These are phyloP conservation scores for Daldinia childiae DNA, from an alignment of 495 filamentous ascomycete species.

Conservation along the genomic window DNA sequence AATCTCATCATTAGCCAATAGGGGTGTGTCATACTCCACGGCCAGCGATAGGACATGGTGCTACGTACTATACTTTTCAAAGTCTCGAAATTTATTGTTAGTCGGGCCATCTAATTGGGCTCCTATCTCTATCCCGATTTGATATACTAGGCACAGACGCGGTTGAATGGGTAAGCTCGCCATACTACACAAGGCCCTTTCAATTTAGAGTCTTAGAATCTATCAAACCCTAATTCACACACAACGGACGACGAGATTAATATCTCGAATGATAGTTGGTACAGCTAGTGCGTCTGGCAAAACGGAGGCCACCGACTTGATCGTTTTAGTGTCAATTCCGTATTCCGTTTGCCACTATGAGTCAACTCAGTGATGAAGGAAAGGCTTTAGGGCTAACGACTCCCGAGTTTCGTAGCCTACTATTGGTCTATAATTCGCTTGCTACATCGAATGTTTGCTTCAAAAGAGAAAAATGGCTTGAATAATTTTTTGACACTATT, in stretches of 20 bases:
- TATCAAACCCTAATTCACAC: slow-evolving; percentile 1
- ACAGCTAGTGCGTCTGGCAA: neutral
- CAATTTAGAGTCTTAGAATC: slow-evolving; percentile 17
- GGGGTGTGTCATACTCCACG: neutral
- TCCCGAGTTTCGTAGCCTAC: neutral
- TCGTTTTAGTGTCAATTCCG: neutral
- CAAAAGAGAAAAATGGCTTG: neutral
- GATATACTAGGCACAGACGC: neutral
- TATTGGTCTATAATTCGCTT: neutral
- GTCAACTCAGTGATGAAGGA: neutral
- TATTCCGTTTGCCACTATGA: neutral
- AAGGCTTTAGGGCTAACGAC: neutral
- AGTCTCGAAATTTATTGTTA: neutral
- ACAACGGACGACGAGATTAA: neutral
- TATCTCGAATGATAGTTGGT: neutral
- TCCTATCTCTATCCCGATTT: neutral
- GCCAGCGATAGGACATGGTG: slow-evolving; percentile 18
- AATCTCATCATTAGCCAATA: slow-evolving; percentile 32
- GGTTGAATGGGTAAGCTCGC: slow-evolving; percentile 9
- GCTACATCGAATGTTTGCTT: neutral
- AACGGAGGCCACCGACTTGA: neutral
- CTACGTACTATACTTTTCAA: neutral
- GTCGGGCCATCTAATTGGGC: neutral
- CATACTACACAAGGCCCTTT: slow-evolving; percentile 4
- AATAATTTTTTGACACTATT: slow-evolving; percentile 12